Evolutionary conservation across 2,329 filamentous ascomycete genomes (phyloP).

Genomic region (Dryadomyces quercivorus): DNA sequence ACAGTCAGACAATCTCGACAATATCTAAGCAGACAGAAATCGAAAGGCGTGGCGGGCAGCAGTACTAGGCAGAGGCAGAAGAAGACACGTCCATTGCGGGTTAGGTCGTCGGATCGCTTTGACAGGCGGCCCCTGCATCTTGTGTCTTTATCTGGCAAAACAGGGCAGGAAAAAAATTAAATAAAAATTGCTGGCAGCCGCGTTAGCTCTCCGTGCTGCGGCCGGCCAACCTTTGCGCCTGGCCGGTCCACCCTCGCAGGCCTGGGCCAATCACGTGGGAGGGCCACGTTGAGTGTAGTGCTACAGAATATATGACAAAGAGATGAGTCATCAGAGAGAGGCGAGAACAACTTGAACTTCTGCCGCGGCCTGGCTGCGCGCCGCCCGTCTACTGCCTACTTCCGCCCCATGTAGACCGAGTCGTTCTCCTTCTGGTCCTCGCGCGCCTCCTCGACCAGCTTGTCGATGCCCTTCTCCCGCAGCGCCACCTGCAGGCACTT

Average conservation of each 20-base stretch:
- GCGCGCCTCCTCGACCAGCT: conserved; percentile 80
- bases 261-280: neutral
- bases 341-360: no score
- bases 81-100: neutral
- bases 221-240: neutral
- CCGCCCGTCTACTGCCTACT: no score
- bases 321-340: neutral
- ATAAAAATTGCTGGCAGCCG: neutral
- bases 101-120: neutral
- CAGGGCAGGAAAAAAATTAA: neutral
- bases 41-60: neutral
- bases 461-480: conserved; percentile 83
- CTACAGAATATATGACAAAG: neutral
- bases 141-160: neutral
- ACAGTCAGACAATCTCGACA: no score
- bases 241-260: neutral
- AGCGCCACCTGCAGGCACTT: conserved; percentile 76
- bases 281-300: neutral
- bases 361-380: no score
- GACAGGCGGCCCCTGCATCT: neutral
- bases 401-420: conserved; percentile 40
- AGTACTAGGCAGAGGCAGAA: neutral
- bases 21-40: neutral
- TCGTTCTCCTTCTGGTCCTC: conserved; percentile 87
- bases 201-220: neutral